Conservation (phyloP, 129 eudicot genomes). For the Silybum marianum region DNA sequence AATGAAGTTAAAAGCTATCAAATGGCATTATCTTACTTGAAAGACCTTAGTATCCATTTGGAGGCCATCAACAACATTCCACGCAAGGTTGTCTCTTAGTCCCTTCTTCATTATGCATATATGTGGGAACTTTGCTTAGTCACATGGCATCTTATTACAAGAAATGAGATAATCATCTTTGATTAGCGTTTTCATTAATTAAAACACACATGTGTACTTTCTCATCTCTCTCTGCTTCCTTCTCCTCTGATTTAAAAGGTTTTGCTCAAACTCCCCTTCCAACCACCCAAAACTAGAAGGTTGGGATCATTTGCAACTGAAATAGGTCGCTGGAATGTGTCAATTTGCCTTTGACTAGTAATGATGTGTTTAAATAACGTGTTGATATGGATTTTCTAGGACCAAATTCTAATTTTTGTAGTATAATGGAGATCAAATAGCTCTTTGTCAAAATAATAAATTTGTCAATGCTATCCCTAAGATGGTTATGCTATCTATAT, state of each 20-base stretch:
- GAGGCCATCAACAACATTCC: constrained; percentile 78
- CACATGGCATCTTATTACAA: neutral
- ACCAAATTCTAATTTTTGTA: neutral
- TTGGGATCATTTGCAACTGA: neutral
- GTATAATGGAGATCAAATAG: neutral
- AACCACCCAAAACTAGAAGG: constrained; percentile 4
- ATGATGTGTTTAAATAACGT: neutral
- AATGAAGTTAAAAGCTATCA: constrained; percentile 60
- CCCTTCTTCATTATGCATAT: neutral
- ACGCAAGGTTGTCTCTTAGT: constrained; percentile 65
- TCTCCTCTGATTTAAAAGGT: neutral
- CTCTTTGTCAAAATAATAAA: neutral
- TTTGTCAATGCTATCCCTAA: neutral
- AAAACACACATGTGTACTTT: neutral
- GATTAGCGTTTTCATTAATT: neutral
- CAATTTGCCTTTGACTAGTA: neutral
- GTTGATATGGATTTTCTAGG: neutral
- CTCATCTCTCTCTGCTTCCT: neutral
- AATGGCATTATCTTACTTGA: constrained; percentile 53
- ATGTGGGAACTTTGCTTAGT: neutral
- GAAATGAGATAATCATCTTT: neutral
- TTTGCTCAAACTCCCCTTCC: neutral
- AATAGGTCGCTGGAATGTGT: neutral
- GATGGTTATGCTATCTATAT: neutral
- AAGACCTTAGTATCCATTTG: constrained; percentile 75